Evolutionary conservation across 1,139 yeast species (phyloP).

Genomic region (Yamadazyma aaseri): DNA sequence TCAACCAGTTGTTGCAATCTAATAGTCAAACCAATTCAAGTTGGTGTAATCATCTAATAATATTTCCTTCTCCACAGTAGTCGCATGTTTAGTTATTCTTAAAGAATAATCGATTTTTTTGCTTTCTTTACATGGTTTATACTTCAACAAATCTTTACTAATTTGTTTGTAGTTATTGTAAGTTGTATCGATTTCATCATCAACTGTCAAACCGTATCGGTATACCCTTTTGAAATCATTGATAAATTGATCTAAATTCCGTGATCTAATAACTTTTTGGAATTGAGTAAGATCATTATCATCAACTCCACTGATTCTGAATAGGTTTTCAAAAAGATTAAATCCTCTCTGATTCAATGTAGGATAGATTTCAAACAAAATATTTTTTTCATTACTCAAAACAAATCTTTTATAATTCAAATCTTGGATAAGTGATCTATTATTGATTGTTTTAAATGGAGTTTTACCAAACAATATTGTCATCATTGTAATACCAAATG

Average conservation of each 20-base stretch:
- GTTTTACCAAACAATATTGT: constrained; percentile 50
- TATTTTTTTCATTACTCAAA: constrained; percentile 29
- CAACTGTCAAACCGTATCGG: constrained; percentile 30
- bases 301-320: constrained; percentile 34
- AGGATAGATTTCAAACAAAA: constrained; percentile 44
- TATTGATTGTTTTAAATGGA: constrained; percentile 33
- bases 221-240: constrained; percentile 28
- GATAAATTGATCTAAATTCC: constrained; percentile 31
- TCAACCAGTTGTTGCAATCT: too few species aligned
- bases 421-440: constrained; percentile 25
- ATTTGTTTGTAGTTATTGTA: constrained; percentile 1
- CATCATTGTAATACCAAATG: constrained; percentile 42
- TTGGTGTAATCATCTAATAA: constrained; percentile 16
- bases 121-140: constrained; percentile 1
- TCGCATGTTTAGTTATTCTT: constrained; percentile 6
- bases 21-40: constrained; percentile 19
- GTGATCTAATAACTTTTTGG: constrained; percentile 23
- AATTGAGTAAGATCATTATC: constrained; percentile 28
- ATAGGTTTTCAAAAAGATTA: constrained; percentile 31
- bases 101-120: constrained; percentile 9
- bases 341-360: constrained; percentile 39
- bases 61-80: constrained; percentile 11
- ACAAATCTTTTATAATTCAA: constrained; percentile 41
- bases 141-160: constrained; percentile 1
- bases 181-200: constrained; percentile 20